A percentile compares a stretch with the other conserved stretches of the same genome.
phyloP scores from a whole-genome alignment of 495 filamentous ascomycete genomes.

The Hamigera avellanea region DNA sequence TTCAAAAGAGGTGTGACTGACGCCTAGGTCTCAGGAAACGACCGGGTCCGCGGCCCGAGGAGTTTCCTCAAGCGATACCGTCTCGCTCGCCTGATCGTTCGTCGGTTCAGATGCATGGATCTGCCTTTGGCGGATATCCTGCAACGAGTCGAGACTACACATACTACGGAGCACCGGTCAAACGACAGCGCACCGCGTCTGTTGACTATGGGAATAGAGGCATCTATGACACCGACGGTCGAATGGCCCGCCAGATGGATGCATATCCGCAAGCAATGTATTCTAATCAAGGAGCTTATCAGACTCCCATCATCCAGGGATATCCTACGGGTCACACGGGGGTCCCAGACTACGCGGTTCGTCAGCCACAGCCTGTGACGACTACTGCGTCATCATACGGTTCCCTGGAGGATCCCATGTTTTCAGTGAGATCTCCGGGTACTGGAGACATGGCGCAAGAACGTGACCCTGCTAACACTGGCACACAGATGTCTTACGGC shows the following conservation, averaged over 20 bases:
- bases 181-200: constrained; percentile 31
- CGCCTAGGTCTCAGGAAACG: constrained; percentile 27
- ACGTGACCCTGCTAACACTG: not conserved
- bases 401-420: constrained; percentile 4
- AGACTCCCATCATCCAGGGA: constrained; percentile 23
- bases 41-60: constrained; percentile 24
- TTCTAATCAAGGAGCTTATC: constrained; percentile 24
- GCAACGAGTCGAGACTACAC: constrained; percentile 22
- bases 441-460: constrained; percentile 4
- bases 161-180: constrained; percentile 26
- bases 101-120: constrained; percentile 25
- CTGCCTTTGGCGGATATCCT: constrained; percentile 25
- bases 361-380: constrained; percentile 12
- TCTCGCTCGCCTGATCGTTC: constrained; percentile 32
- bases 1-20: constrained; percentile 4
- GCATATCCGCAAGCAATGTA: constrained; percentile 33
- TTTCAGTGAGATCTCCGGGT: constrained; percentile 9
- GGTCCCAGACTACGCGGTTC: constrained; percentile 33
- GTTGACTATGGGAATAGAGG: constrained; percentile 30
- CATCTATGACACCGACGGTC: constrained; percentile 28
- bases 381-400: constrained; percentile 3
- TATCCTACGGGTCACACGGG: constrained; percentile 28
- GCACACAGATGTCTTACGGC: constrained; percentile 24
- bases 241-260: constrained; percentile 30
- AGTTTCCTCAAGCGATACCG: constrained; percentile 24